Evolutionary conservation across 1,284 basidiomycete species (phyloP).

Genomic region (Cystobasidium slooffiae): DNA sequence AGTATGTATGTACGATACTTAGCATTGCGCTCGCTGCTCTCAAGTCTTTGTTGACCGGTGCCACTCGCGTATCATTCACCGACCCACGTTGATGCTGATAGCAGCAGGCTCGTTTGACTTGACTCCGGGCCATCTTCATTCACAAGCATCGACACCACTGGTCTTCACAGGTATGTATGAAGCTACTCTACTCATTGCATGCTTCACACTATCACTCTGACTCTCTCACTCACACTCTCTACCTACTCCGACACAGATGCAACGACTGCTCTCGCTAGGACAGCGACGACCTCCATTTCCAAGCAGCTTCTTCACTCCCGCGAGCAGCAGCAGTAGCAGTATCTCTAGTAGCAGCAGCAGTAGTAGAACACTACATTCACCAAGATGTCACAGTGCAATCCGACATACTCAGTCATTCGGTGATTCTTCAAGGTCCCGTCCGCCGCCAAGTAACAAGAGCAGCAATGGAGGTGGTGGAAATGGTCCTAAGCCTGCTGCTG

Average conservation of each 20-base stretch:
- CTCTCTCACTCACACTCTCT: not conserved
- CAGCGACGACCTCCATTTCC: slow-evolving; percentile 41
- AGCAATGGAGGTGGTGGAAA: slow-evolving; percentile 14
- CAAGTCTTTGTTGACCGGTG: too few relatives aligned
- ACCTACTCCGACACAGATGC: slow-evolving; percentile 9
- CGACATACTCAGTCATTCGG: slow-evolving; percentile 30
- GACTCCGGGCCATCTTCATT: too few relatives aligned
- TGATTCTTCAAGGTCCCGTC: slow-evolving; percentile 39
- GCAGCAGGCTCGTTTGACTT: too few relatives aligned
- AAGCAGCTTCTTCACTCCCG: slow-evolving; percentile 34
- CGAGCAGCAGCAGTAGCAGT: slow-evolving; percentile 7
- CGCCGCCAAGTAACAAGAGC: slow-evolving; percentile 33
- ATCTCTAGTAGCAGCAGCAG: not conserved
- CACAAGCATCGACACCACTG: too few relatives aligned
- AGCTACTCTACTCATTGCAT: too few relatives aligned
- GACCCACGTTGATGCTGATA: too few relatives aligned
- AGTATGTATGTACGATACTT: too few relatives aligned
- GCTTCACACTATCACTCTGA: not conserved
- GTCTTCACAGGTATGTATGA: too few relatives aligned
- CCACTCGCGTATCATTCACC: too few relatives aligned
- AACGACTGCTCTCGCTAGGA: slow-evolving; percentile 40
- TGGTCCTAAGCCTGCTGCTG: slow-evolving; percentile 13
- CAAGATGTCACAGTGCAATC: slow-evolving; percentile 2
- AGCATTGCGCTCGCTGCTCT: too few relatives aligned
- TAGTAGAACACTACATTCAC: slow-evolving; percentile 3